Base-by-base conservation (phyloP, 768 basidiomycete species). In the Collybiopsis luxurians region DNA sequence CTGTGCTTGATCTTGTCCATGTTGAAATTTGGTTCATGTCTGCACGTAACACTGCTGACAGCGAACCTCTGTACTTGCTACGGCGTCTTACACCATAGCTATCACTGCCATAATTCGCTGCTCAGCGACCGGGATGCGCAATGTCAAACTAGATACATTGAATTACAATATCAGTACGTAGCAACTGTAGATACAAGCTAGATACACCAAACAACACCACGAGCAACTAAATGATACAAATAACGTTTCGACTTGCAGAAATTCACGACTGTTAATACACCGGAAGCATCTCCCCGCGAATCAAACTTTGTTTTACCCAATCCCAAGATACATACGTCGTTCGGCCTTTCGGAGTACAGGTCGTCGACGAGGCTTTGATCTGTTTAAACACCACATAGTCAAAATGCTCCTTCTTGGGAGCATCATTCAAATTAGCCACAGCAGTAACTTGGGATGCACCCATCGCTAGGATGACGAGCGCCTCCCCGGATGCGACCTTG, bases 271-370 rank as follows among this genome's bases (percentile, higher is more conserved):
- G 13, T 39, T 26, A 39, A 23, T 6, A 39, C 23, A 51, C 7
- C 10, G 73, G 70, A 3, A 80, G 65, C 26, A 81, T 64, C 30
- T 84, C 74, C 13, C 86, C 85, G 15, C 86, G 79, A 58, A 90
- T 79, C 28, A 93, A 71, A 63, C 88, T 87, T 46, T 89, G 81
- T 68, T 93, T 94, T 39, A 93, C 81, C 89, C 89, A 93, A 17
- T 69, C 64, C 71, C 89, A 82, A 57, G 78, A 71, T 15, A 86
- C 84, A 39, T 71, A 71, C 17, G 71, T 75, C 23, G 64, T 74
- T 38, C 36, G 21, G 21, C 21, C 50, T 21, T 54, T 60, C 61
- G 39, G 70, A 61, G 39, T 69, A 62, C 60, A 60, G 48, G 67
- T 70, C 36, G 73, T 71, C 30, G 36, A 21, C 10, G 23, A 24